phyloP scores from a whole-genome alignment of 75 land plant species.

The Sequoiadendron giganteum region DNA sequence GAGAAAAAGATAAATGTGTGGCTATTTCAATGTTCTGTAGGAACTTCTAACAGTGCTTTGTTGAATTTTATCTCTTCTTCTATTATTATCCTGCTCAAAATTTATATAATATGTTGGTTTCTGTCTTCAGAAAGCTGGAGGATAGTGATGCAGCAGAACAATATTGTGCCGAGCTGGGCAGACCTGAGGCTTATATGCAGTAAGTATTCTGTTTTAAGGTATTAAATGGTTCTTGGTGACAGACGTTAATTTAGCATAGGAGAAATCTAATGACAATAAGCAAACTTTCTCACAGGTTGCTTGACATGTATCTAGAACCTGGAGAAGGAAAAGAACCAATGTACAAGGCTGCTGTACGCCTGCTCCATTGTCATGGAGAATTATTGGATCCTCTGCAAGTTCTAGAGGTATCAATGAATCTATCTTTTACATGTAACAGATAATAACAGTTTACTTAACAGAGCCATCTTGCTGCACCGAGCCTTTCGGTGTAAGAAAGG shows the following conservation, averaged over 20 bases:
- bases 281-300: slow-evolving; percentile 46
- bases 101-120: neutral
- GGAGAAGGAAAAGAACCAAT: slow-evolving; percentile 92
- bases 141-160: slow-evolving; percentile 94
- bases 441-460: neutral
- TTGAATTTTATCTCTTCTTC: neutral
- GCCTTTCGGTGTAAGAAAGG: neutral
- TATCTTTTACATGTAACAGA: neutral
- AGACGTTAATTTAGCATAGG: neutral
- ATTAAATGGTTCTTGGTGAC: neutral
- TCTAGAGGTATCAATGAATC: slow-evolving; percentile 58
- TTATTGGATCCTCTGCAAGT: slow-evolving; percentile 93
- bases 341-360: slow-evolving; percentile 94
- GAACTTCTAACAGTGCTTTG: neutral
- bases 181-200: slow-evolving; percentile 98
- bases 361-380: slow-evolving; percentile 95
- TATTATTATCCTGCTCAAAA: neutral
- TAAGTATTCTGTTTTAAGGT: slow-evolving; percentile 24
- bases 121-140: slow-evolving; percentile 75
- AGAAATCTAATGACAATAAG: slow-evolving; percentile 1
- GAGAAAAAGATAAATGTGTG: neutral
- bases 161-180: slow-evolving; percentile 94
- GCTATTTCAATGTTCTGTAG: neutral
- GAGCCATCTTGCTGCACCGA: neutral
- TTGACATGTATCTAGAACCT: slow-evolving; percentile 96